These are phyloP conservation scores for Suillus subluteus DNA, from an alignment of 768 basidiomycete species.

Conservation along the genomic window DNA sequence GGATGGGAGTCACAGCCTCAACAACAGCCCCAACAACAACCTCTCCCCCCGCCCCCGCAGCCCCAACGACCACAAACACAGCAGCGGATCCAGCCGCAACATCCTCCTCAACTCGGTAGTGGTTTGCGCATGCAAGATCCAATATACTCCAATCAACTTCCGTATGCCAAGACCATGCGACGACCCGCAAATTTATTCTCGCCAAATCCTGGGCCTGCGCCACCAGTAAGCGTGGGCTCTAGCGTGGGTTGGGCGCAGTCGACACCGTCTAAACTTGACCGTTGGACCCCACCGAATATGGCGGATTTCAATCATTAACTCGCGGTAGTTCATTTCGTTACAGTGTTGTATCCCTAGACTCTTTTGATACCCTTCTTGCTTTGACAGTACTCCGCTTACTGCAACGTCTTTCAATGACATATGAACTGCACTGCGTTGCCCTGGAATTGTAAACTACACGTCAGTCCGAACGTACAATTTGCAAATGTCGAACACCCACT, in stretches of 20 bases:
- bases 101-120: slow-evolving; percentile 41
- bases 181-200: slow-evolving; percentile 58
- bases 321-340: slow-evolving; percentile 1
- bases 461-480: background rate
- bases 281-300: background rate
- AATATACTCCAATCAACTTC: slow-evolving; percentile 6
- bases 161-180: slow-evolving; percentile 34
- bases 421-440: background rate
- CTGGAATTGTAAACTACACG: background rate
- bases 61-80: slow-evolving; percentile 35
- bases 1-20: slow-evolving; percentile 27
- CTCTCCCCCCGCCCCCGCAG: slow-evolving; percentile 23
- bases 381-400: slow-evolving; percentile 4
- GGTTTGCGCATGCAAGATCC: slow-evolving; percentile 54
- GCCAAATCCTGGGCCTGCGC: slow-evolving; percentile 37
- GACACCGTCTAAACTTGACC: slow-evolving; percentile 6
- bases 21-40: slow-evolving; percentile 6
- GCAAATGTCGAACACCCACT: background rate
- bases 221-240: slow-evolving; percentile 36
- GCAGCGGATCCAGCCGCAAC: slow-evolving; percentile 25
- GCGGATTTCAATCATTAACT: slow-evolving; percentile 4
- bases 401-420: slow-evolving; percentile 1
- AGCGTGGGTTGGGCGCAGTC: slow-evolving; percentile 16
- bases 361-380: slow-evolving; percentile 15
- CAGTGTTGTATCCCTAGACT: slow-evolving; percentile 10